Percentiles rank a stretch among this genome's conserved stretches.
Evolutionary conservation across 257 asterid genomes (phyloP).

Genomic region (Verbena officinalis): DNA sequence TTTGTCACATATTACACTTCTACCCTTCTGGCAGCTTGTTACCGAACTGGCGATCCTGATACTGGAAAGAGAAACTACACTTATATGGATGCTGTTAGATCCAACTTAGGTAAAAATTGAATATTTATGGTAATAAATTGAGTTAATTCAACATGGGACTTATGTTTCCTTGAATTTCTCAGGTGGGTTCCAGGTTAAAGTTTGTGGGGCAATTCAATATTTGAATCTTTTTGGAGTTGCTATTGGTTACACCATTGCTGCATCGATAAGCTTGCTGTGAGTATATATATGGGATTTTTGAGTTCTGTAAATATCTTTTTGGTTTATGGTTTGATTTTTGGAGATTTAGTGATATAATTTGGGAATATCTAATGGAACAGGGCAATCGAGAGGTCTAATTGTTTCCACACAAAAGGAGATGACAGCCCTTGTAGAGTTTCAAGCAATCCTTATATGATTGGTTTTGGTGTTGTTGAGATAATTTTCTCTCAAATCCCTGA

Average conservation of each 20-base stretch:
- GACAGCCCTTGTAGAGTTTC: slow-evolving; percentile 57
- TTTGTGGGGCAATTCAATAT: slow-evolving; percentile 92
- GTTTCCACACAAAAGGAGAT: slow-evolving; percentile 59
- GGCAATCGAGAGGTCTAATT: slow-evolving; percentile 58
- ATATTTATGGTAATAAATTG: background rate
- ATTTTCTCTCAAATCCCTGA: slow-evolving; percentile 71
- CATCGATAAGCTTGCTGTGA: slow-evolving; percentile 79
- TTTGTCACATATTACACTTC: slow-evolving; percentile 55
- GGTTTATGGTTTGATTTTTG: background rate
- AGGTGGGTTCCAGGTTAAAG: slow-evolving; percentile 87
- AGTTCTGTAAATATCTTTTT: background rate
- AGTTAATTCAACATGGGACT: background rate
- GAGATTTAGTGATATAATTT: background rate
- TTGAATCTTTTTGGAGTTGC: slow-evolving; percentile 90
- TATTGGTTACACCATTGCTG: slow-evolving; percentile 87
- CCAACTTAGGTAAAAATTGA: slow-evolving; percentile 39
- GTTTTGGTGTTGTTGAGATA: slow-evolving; percentile 60
- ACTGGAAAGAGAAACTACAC: slow-evolving; percentile 53
- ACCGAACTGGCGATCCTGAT: slow-evolving; percentile 51
- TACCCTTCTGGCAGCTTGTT: slow-evolving; percentile 43
- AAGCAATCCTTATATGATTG: slow-evolving; percentile 67
- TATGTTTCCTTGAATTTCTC: slow-evolving; percentile 25
- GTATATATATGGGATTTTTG: slow-evolving; percentile 22
- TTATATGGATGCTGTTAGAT: slow-evolving; percentile 53
- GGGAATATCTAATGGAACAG: slow-evolving; percentile 32